Percentiles rank a stretch among this genome's conserved stretches.
Evolutionary conservation across 495 filamentous ascomycete genomes (phyloP).

Genomic region (Corynascus novoguineensis): DNA sequence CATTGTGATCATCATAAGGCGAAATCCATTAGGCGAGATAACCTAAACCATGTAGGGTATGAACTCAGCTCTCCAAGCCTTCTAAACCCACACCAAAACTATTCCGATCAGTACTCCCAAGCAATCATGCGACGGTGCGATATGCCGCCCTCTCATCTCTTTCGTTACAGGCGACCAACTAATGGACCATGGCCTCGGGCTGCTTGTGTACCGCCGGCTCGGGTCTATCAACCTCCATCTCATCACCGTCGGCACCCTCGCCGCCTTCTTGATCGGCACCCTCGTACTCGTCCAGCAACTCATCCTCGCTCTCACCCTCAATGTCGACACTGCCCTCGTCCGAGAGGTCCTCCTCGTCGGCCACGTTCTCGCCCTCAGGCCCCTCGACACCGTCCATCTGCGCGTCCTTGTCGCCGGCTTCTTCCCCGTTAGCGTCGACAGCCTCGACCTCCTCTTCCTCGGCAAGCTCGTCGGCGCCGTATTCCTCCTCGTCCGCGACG

Average conservation of each 20-base stretch:
- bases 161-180: not conserved
- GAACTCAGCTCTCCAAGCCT: conserved; percentile 8
- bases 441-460: conserved; percentile 57
- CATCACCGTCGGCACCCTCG: conserved; percentile 63
- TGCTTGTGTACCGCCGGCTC: conserved; percentile 14
- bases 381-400: conserved; percentile 76
- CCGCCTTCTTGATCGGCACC: conserved; percentile 58
- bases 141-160: not conserved
- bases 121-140: not conserved
- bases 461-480: conserved; percentile 79
- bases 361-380: conserved; percentile 37
- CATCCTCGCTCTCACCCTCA: conserved; percentile 80
- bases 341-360: conserved; percentile 68
- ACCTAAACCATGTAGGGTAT: conserved; percentile 22
- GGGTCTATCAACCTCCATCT: conserved; percentile 65
- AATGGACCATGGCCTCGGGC: conserved; percentile 17
- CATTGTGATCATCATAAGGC: not conserved
- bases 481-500: conserved; percentile 77
- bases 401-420: conserved; percentile 57
- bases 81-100: conserved; percentile 14
- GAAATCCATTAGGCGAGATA: not conserved
- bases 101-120: conserved; percentile 5
- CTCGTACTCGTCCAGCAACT: conserved; percentile 79
- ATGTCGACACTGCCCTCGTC: conserved; percentile 93
- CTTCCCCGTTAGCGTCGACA: conserved; percentile 41